These are phyloP conservation scores for Erysimum pusillum DNA, from an alignment of 441 rosid species.

Conservation along the genomic window DNA sequence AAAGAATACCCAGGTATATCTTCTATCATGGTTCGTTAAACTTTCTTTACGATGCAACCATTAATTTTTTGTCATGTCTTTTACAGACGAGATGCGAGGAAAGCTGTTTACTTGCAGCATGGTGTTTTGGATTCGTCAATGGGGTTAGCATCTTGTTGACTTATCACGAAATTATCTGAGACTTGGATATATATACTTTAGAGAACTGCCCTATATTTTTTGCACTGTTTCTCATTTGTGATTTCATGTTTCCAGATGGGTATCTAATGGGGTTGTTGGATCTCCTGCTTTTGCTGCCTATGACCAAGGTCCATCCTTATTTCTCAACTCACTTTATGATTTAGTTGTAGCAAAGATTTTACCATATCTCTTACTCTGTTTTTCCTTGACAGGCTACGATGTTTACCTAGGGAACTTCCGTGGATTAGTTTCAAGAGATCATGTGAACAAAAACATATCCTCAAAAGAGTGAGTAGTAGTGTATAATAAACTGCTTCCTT, in stretches of 20 bases:
- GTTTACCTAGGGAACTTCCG: constrained; percentile 92
- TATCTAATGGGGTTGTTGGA: constrained; percentile 95
- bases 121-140: constrained; percentile 92
- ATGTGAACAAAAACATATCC: constrained; percentile 80
- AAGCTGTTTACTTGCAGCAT: constrained; percentile 92
- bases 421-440: constrained; percentile 94
- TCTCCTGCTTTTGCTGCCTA: constrained; percentile 99
- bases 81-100: constrained; percentile 84
- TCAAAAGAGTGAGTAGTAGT: constrained; percentile 68
- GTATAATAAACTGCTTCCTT: background rate
- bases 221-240: constrained; percentile 15
- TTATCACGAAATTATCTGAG: background rate
- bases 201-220: too few species aligned
- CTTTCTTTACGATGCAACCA: constrained; percentile 13
- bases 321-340: constrained; percentile 10
- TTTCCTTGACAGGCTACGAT: constrained; percentile 71
- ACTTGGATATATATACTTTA: too few species aligned
- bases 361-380: constrained; percentile 1
- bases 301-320: constrained; percentile 72
- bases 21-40: background rate
- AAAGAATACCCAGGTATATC: constrained; percentile 90
- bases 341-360: constrained; percentile 13
- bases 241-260: constrained; percentile 73
- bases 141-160: constrained; percentile 66
- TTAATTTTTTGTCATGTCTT: constrained; percentile 28